Base-by-base conservation (phyloP, 108 stramenopile species). In the Seminavis robusta region DNA sequence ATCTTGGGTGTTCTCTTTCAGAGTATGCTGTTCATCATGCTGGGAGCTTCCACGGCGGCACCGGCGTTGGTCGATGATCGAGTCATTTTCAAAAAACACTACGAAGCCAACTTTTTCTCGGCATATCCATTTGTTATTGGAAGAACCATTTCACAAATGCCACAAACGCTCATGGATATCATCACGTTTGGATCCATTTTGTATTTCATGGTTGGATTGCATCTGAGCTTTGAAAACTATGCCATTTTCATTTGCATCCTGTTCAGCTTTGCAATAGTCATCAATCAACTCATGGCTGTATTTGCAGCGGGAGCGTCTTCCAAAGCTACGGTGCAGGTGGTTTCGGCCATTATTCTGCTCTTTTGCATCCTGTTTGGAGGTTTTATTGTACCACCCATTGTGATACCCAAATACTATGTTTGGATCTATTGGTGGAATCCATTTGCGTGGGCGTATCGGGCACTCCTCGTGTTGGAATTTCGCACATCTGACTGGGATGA, bases 71-170 rank as follows among this genome's bases (percentile, higher is more conserved):
- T 92, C 19, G 74, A 73, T 40, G 77, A 79, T 23, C 73, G 94
- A 4, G 46, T 58, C 10, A 86, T 93, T 8, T 89, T 85, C 58
- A 90, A 95, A 76, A 95, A 95, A 71, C 96, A 95, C 26, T 59
- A 55, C 6, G 83, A 89, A 47, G 72, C 92, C 25, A 80, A 74
- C 40, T 95, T 95, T 59, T 94, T 69, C 49, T 80, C 83, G 30
- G 65, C 91, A 33, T 71, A 59, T 20, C 67, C 83, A 15, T 86
- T 77, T 52, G 66, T 74, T 34, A 29, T 88, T 33, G 86, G 81
- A 26, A 69, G 68, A 46, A 73, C 76, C 17, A 46, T 84, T 20
- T 70, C 84, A 24, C 71, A 66, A 50, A 45, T 82, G 24, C 86
- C 86, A 10, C 65, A 84, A 43, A 41, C 30, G 15, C 36, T 61